Evolutionary conservation across 2,329 filamentous ascomycete genomes (phyloP).

Genomic region (Emericellopsis cladophorae): DNA sequence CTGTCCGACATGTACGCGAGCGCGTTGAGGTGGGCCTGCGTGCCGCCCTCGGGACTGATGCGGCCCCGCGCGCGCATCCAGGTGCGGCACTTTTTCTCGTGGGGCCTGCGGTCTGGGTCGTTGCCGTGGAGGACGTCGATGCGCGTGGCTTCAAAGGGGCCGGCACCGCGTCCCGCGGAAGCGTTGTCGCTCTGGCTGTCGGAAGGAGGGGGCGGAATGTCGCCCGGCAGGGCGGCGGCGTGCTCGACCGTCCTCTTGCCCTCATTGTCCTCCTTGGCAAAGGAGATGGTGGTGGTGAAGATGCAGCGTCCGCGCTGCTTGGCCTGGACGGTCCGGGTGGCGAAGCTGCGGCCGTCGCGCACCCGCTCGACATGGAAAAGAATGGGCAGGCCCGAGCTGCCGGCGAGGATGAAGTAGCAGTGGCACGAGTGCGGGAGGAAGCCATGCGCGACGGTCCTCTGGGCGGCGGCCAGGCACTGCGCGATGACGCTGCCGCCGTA

Average conservation of each 20-base stretch:
- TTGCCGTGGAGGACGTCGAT: conserved; percentile 24
- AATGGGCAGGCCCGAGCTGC: conserved; percentile 72
- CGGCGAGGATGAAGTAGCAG: conserved; percentile 95
- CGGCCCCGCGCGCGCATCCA: conserved; percentile 66
- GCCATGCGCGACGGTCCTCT: conserved; percentile 68
- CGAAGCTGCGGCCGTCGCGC: conserved; percentile 78
- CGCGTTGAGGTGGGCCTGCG: conserved; percentile 71
- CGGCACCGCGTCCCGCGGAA: conserved; percentile 4
- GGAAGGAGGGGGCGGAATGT: conserved; percentile 18
- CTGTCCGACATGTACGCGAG: conserved; percentile 88
- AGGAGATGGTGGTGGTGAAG: conserved; percentile 91
- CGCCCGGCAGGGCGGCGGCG: conserved; percentile 43
- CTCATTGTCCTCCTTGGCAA: conserved; percentile 52
- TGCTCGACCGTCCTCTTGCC: conserved; percentile 47
- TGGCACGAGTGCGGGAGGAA: conserved; percentile 94
- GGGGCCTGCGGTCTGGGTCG: conserved; percentile 34
- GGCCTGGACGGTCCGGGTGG: conserved; percentile 91
- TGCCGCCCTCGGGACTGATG: conserved; percentile 62
- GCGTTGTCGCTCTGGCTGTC: conserved; percentile 14
- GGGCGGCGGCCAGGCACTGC: conserved; percentile 77
- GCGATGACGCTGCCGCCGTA: conserved; percentile 91
- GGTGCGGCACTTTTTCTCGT: conserved; percentile 55
- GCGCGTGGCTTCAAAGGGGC: conserved; percentile 33
- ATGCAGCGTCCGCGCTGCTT: conserved; percentile 79
- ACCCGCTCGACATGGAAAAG: conserved; percentile 93